Evolutionary conservation across 1,284 basidiomycete species (phyloP).

Genomic region (Fomitopsis palustris): DNA sequence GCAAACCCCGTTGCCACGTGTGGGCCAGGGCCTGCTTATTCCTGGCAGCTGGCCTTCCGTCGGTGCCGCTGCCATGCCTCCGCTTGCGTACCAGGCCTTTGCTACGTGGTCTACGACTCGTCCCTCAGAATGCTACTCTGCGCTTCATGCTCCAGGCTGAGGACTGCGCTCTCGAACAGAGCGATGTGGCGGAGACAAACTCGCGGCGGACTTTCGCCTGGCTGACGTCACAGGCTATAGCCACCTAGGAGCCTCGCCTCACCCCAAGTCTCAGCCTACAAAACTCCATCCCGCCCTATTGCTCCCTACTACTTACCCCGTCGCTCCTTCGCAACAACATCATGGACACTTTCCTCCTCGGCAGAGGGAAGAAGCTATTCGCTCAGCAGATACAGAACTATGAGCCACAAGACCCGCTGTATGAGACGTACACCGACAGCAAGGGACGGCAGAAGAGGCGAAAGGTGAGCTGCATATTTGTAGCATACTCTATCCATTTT

Average conservation of each 20-base stretch:
- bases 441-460: slow-evolving; percentile 66
- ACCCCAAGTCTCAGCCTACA: neutral
- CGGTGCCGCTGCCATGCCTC: neutral
- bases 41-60: neutral
- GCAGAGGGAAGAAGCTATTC: slow-evolving; percentile 58
- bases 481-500: neutral
- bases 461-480: slow-evolving; percentile 47
- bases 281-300: neutral
- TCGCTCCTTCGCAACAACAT: slow-evolving; percentile 15
- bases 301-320: neutral
- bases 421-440: slow-evolving; percentile 69
- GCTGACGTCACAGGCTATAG: slow-evolving; percentile 8
- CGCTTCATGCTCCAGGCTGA: neutral
- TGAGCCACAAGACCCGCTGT: slow-evolving; percentile 73
- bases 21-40: neutral
- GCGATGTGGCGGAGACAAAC: neutral
- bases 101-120: no score
- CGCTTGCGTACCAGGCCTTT: neutral
- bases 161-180: neutral
- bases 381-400: slow-evolving; percentile 61
- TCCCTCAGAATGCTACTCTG: no score
- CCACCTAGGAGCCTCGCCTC: neutral
- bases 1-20: neutral
- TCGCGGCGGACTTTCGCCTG: neutral
- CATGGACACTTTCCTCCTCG: slow-evolving; percentile 38